Conservation (phyloP, 1,139 yeast genomes). For the Yamadazyma pseudoaaseri region DNA sequence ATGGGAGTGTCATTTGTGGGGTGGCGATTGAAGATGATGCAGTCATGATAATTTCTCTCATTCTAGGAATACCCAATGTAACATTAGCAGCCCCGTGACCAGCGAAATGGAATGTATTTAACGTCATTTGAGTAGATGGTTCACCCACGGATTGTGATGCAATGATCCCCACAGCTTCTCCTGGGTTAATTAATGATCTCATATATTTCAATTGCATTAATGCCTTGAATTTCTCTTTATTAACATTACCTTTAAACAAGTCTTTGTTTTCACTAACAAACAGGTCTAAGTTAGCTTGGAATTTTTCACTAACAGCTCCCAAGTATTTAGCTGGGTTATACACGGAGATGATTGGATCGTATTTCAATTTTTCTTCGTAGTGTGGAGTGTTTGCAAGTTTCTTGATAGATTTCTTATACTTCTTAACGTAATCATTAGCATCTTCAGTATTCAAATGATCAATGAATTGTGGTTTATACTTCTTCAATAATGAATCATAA, state of each 20-base stretch:
- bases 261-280: slow-evolving; percentile 57
- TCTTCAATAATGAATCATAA: slow-evolving; percentile 79
- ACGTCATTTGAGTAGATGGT: slow-evolving; percentile 99
- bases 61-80: slow-evolving; percentile 98
- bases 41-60: slow-evolving; percentile 99
- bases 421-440: slow-evolving; percentile 79
- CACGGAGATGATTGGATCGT: slow-evolving; percentile 86
- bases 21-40: slow-evolving; percentile 94
- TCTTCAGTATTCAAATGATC: slow-evolving; percentile 71
- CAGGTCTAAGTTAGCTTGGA: slow-evolving; percentile 74
- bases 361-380: slow-evolving; percentile 60
- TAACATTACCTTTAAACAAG: slow-evolving; percentile 59
- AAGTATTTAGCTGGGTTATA: slow-evolving; percentile 86
- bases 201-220: slow-evolving; percentile 97
- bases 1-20: slow-evolving; percentile 96
- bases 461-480: slow-evolving; percentile 72
- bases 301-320: slow-evolving; percentile 91
- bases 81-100: slow-evolving; percentile 99
- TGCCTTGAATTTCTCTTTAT: slow-evolving; percentile 89
- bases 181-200: slow-evolving; percentile 93
- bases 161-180: slow-evolving; percentile 97
- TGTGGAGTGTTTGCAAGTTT: slow-evolving; percentile 66
- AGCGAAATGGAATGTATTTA: slow-evolving; percentile 99
- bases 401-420: slow-evolving; percentile 70
- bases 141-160: slow-evolving; percentile 99